Evolutionary conservation across 1,284 basidiomycete species (phyloP), one percentile per base, ranked within the genome.

Genomic region (Wallemia mellicola): DNA sequence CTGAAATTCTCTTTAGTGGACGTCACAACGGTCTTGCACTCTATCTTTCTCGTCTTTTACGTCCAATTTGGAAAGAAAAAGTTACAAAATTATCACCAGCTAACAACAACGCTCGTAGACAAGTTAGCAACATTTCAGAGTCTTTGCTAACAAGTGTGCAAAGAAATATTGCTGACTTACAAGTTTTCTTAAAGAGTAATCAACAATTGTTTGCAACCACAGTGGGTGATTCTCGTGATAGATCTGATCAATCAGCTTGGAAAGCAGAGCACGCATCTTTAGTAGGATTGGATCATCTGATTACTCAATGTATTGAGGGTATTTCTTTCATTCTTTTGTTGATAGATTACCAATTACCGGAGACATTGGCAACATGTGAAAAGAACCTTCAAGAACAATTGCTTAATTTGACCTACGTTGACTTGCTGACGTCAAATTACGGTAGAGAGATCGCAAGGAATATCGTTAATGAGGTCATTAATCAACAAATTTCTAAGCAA

Each of bases 401-500:
- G 57, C 71, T 73, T 22, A 72, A 73, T 5, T 72, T 89, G 67
- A 87, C 84, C 5, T 94, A 84, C 65, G 80, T 86, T 67, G 82
- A 83, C 32, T 75, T 98, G 24, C 79, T 95, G 61, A 86, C 83
- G 7, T 79, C 79, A 54, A 78, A 82, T 66, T 78, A 79, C 65
- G 91, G 91, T 27, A 77, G 87, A 63, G 80, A 80, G 26, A 78
- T 81, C 28, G 89, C 91, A 5, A 77, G 86, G 63, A 80, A 80
- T n/a, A 72, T 96, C 24, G 87, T 95, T 14, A 92, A 89, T 63
- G 82, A 91, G 30, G 78, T 99, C 63, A 98, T 99, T 65, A 88
- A 98, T 71, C 86, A 91, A 66, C 92, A 96, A 68, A 96, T 96
- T 65, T 86, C 86, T 17, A 85, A 92, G 67, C 88, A 95, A 68